Conservation (phyloP, 352 stramenopile genomes). For the Pythium apleroticum region DNA sequence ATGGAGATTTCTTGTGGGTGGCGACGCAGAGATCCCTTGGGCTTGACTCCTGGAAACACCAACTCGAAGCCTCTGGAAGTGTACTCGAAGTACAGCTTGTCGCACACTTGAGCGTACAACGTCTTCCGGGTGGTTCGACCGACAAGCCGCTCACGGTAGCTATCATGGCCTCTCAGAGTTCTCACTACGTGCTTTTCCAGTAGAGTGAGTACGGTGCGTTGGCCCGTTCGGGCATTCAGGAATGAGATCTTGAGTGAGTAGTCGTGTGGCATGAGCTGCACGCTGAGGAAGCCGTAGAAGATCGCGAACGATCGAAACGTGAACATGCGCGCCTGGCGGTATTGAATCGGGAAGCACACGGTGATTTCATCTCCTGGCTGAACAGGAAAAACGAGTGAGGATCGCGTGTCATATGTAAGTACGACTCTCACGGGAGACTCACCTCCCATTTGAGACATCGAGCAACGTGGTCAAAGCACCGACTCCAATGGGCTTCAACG, state of each 20-base stretch:
- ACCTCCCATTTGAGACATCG: slow-evolving; percentile 30
- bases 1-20: slow-evolving; percentile 31
- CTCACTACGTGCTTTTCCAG: slow-evolving; percentile 19
- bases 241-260: slow-evolving; percentile 32
- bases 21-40: slow-evolving; percentile 30
- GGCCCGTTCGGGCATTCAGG: slow-evolving; percentile 20
- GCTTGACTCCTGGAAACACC: slow-evolving; percentile 38
- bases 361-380: slow-evolving; percentile 11
- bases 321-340: slow-evolving; percentile 34
- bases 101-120: slow-evolving; percentile 30
- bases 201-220: slow-evolving; percentile 15
- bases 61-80: slow-evolving; percentile 45
- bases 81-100: slow-evolving; percentile 47
- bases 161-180: slow-evolving; percentile 3
- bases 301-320: slow-evolving; percentile 35
- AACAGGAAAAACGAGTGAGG: background rate
- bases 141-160: slow-evolving; percentile 23
- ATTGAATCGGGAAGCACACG: slow-evolving; percentile 35
- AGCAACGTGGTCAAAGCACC: slow-evolving; percentile 25
- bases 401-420: background rate
- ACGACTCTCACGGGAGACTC: background rate
- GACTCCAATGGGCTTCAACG: slow-evolving; percentile 28
- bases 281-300: slow-evolving; percentile 33
- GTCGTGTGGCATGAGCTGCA: slow-evolving; percentile 27
- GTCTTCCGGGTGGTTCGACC: slow-evolving; percentile 10